phyloP scores from a whole-genome alignment of 345 rosid species.

The Sonneratia alba region DNA sequence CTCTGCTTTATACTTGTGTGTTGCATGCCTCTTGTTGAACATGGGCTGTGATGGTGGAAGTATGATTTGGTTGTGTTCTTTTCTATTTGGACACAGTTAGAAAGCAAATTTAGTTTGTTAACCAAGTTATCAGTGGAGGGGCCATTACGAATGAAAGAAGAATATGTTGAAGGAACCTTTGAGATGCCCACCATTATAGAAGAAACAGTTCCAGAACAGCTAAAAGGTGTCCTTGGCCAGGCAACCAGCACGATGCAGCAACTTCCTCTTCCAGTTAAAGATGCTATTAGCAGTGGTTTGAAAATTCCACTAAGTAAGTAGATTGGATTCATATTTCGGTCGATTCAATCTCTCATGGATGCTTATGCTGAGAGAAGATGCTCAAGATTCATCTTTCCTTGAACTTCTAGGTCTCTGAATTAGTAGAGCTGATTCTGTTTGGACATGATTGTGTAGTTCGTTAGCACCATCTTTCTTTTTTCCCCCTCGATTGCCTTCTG shows the following conservation, averaged over 20 bases:
- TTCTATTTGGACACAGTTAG: conserved; percentile 48
- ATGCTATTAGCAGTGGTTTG: conserved; percentile 55
- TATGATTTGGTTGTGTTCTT: background rate
- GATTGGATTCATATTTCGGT: background rate
- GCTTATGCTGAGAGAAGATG: background rate
- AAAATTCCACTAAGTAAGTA: conserved; percentile 73
- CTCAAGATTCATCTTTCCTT: background rate
- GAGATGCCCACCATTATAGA: conserved; percentile 74
- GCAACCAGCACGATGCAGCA: conserved; percentile 60
- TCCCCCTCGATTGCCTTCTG: background rate
- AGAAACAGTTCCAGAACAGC: conserved; percentile 77
- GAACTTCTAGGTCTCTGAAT: background rate
- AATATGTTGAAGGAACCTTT: conserved; percentile 65
- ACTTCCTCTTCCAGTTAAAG: conserved; percentile 67
- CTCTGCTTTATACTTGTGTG: background rate
- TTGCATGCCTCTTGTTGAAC: background rate
- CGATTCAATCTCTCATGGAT: background rate
- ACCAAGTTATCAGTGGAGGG: conserved; percentile 78
- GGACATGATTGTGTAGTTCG: background rate
- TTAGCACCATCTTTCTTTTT: background rate
- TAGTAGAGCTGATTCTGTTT: background rate
- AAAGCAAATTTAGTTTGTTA: conserved; percentile 55
- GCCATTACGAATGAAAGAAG: conserved; percentile 83
- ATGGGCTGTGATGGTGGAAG: background rate
- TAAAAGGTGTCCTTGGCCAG: conserved; percentile 67